Evolutionary conservation across 805 yeast species (phyloP).

Genomic region (Sugiyamaella qingdaonensis): DNA sequence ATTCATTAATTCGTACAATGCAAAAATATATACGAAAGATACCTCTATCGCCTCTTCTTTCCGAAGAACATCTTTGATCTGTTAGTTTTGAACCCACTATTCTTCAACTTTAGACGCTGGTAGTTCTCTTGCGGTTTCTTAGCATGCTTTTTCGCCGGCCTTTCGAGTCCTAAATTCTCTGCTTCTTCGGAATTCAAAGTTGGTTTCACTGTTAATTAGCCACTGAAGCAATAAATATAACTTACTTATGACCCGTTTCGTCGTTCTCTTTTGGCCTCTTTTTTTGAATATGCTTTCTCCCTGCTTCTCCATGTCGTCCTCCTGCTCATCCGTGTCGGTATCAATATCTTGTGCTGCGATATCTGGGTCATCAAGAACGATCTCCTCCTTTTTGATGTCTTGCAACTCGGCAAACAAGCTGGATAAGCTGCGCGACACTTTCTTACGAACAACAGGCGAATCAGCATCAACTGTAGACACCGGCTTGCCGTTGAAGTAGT

Average conservation of each 20-base stretch:
- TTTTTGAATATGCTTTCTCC: slow-evolving; percentile 30
- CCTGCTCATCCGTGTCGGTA: slow-evolving; percentile 15
- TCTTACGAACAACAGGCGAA: slow-evolving; percentile 30
- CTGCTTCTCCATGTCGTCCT: slow-evolving; percentile 18
- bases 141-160: slow-evolving; percentile 21
- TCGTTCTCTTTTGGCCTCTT: slow-evolving; percentile 35
- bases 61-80: slow-evolving; percentile 5
- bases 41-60: background rate
- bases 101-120: slow-evolving; percentile 21
- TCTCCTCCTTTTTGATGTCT: slow-evolving; percentile 25
- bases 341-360: slow-evolving; percentile 13
- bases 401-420: slow-evolving; percentile 46
- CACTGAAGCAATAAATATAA: background rate
- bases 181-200: background rate
- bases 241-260: slow-evolving; percentile 24
- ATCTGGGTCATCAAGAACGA: slow-evolving; percentile 22
- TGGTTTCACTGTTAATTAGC: background rate
- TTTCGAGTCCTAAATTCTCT: slow-evolving; percentile 22
- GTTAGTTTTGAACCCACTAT: slow-evolving; percentile 20
- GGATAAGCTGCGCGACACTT: slow-evolving; percentile 36
- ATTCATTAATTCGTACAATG: too few species aligned
- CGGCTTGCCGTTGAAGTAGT: slow-evolving; percentile 6
- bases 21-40: background rate
- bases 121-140: slow-evolving; percentile 20
- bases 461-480: slow-evolving; percentile 7